Base-by-base conservation (phyloP, 192 early-diverging fungal genomes). In the Rhizophlyctis rosea region DNA sequence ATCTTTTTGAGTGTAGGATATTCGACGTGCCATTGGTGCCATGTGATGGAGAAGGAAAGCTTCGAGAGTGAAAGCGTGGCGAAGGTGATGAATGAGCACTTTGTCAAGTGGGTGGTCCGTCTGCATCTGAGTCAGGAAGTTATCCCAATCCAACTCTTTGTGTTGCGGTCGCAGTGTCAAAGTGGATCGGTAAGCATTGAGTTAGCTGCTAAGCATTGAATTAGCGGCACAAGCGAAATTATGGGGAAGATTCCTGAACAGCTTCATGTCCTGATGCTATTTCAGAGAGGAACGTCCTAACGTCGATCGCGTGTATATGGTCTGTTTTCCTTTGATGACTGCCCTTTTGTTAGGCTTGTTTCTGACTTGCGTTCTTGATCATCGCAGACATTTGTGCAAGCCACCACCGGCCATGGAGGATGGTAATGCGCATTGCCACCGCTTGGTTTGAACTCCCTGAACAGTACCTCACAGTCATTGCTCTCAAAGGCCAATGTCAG, bases 1-100 rank as follows among this genome's bases (percentile, higher is more conserved):
- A 86, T 87, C 31, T 80, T 87, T 53, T 60, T 87, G 13, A 85
- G 82, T 60, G 73, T 87, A 16, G 86, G 86, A 34, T 87, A 87
- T 61, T 82, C 80, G 33, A 86, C 86, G 39, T 44, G 39, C 18
- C 39, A 44, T 49, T 80, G 79, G 81, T 83, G 81, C 68, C 85
- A 87, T 72, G 86, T 86, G 4, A 87, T 87, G 86, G 76, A 79
- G 44, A 74, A 84, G 52, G 86, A 87, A 64, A 83, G 78, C 5
- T 87, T 87, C 56, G 79, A 87, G 54, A 78, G 76, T 59, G 69
- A 73, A 39, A 57, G 52, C n/a, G 69, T 79, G 30, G 86, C 86
- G 1, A 47, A 73, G 25, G 39, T 84, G 3, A 84, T 87, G 81
- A 87, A 87, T 58, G 60, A 76, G 11, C 35, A 73, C 51, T 86